Evolutionary conservation across 306 rosid genomes (phyloP).

Genomic region (Geum urbanum): DNA sequence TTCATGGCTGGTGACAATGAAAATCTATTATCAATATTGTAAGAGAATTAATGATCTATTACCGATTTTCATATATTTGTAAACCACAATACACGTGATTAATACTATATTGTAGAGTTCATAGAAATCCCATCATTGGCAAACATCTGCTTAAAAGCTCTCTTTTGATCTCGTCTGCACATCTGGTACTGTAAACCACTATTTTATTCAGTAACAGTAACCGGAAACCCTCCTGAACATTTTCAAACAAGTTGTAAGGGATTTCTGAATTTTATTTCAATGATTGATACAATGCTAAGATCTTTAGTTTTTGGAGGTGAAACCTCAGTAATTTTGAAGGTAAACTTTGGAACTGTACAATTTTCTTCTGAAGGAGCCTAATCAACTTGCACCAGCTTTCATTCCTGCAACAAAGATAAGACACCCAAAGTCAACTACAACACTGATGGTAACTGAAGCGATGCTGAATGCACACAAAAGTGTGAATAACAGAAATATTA

Average conservation of each 20-base stretch:
- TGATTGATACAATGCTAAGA: background rate
- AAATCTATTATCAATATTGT: too few species aligned
- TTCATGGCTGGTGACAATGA: background rate
- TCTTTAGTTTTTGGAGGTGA: background rate
- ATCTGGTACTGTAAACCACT: conserved; percentile 40
- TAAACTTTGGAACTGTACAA: background rate
- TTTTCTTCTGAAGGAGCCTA: background rate
- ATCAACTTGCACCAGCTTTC: background rate
- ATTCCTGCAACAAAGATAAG: background rate
- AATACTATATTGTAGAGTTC: conserved; percentile 18
- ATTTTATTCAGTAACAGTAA: conserved; percentile 33
- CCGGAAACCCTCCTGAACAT: conserved; percentile 32
- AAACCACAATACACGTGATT: conserved; percentile 9
- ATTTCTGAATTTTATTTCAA: conserved; percentile 51
- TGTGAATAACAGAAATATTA: background rate
- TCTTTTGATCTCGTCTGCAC: conserved; percentile 51
- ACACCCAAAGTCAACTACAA: background rate
- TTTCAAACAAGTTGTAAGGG: conserved; percentile 44
- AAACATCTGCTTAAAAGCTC: background rate
- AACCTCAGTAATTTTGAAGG: background rate
- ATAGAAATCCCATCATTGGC: too few species aligned
- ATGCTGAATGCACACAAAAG: background rate
- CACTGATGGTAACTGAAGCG: background rate
- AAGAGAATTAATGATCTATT: too few species aligned
- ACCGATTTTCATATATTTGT: background rate